Base-by-base conservation (phyloP, 2,329 filamentous ascomycete species). In the Tolypocladium tundrense region DNA sequence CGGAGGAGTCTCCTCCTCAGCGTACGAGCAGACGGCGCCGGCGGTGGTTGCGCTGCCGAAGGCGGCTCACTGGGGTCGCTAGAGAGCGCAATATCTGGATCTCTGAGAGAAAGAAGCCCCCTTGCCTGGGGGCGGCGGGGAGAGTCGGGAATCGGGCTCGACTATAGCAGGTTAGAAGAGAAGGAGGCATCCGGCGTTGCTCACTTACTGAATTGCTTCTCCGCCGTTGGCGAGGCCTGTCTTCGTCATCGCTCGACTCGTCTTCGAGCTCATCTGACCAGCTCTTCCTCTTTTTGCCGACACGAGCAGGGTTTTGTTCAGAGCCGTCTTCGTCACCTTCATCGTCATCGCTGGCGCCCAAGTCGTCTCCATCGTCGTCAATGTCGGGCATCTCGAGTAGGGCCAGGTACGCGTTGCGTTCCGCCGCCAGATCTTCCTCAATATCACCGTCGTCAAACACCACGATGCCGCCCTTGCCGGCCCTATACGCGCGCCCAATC, bases 371-470 rank as follows among this genome's bases (percentile, higher is more conserved):
- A 31, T 92, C 88, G 39, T 94, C 90, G 43, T 90, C 90, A 53
- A 96, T 75, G 53, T 95, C 90, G 1, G 92, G 93, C 91, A 99
- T 97, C 61, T 91, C 88, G 52, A 90, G 79, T 55, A 97, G 76
- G n/a, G 88, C 87, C 62, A 89, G 83, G 68, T 95, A 97, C 43
- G 94, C 92, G 59, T 90, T 86, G 64, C 85, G 82, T 72, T 97
- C 91, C 1, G 76, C 76, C 14, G 72, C 73, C 40, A 99, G 76
- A 40, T 92, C 89, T 64, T 93, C 88, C 64, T 93, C 88, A 55
- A 99, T 92, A 70, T 99, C 94, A 1, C 93, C 94, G 68, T 97
- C 94, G 68, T 97, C 94, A 70, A 94, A 96, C 2, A 97, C 91
- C 60, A 99, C 84, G 48, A 99, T 88, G 0, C 94, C 94, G 21